Conservation (phyloP, 768 basidiomycete genomes). For the Collybia sp. region DNA sequence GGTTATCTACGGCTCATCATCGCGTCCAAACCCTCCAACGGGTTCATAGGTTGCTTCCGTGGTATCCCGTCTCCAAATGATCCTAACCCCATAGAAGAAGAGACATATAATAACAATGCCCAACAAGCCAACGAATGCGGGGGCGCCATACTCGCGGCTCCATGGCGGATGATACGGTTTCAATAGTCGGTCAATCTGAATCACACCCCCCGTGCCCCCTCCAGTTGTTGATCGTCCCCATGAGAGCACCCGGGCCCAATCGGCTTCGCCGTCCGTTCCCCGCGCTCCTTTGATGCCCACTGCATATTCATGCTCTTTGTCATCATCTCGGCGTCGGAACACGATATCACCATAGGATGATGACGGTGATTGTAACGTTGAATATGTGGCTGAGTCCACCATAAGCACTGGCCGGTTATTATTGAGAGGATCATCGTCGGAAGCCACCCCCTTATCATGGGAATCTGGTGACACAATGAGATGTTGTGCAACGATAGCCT, state of each 20-base stretch:
- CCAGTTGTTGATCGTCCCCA: constrained; percentile 79
- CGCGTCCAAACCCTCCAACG: constrained; percentile 69
- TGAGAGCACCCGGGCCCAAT: constrained; percentile 61
- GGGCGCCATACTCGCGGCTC: constrained; percentile 76
- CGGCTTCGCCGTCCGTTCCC: constrained; percentile 54
- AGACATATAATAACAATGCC: constrained; percentile 58
- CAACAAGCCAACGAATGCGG: constrained; percentile 52
- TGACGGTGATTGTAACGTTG: constrained; percentile 64
- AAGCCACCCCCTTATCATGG: constrained; percentile 14
- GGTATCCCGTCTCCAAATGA: constrained; percentile 68
- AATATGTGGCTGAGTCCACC: constrained; percentile 67
- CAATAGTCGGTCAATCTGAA: constrained; percentile 81
- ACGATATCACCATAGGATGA: constrained; percentile 80
- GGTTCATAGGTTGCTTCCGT: constrained; percentile 91
- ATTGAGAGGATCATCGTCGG: constrained; percentile 35
- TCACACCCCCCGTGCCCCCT: constrained; percentile 77
- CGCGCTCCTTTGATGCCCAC: constrained; percentile 73
- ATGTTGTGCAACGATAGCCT: constrained; percentile 69
- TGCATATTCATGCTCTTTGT: constrained; percentile 48
- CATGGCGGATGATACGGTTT: constrained; percentile 83
- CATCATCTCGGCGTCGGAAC: constrained; percentile 51
- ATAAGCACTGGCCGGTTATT: constrained; percentile 73
- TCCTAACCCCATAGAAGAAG: constrained; percentile 71
- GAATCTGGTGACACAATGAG: constrained; percentile 49
- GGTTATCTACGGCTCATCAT: constrained; percentile 35